These are phyloP conservation scores for Hypomontagnella monticulosa DNA, from an alignment of 495 filamentous ascomycete genomes.

Conservation along the genomic window DNA sequence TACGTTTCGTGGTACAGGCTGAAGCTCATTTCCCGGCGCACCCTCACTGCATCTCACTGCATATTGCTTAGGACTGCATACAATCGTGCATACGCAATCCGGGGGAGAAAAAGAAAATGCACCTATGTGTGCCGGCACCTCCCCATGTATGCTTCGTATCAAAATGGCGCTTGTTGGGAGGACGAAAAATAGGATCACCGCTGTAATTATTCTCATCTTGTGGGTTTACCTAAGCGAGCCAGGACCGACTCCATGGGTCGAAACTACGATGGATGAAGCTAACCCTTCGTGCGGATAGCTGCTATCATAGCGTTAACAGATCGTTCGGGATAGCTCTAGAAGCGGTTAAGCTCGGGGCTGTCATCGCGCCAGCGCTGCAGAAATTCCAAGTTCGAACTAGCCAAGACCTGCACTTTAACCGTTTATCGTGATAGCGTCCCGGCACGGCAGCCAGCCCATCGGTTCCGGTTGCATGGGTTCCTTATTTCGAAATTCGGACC, in stretches of 20 bases:
- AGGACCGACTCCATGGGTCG: slow-evolving; percentile 16
- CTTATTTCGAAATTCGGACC: slow-evolving; percentile 11
- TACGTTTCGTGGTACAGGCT: slow-evolving; percentile 25
- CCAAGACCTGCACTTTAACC: slow-evolving; percentile 29
- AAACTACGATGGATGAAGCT: slow-evolving; percentile 28
- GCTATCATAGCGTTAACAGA: slow-evolving; percentile 16
- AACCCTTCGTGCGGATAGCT: slow-evolving; percentile 30
- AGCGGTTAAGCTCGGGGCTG: slow-evolving; percentile 15
- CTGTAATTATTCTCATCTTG: slow-evolving; percentile 7
- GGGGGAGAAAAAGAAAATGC: slow-evolving; percentile 9
- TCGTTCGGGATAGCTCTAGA: slow-evolving; percentile 17
- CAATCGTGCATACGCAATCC: slow-evolving; percentile 1
- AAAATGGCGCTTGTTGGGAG: neutral
- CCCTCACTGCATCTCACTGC: neutral
- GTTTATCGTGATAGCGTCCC: slow-evolving; percentile 17
- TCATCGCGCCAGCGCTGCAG: slow-evolving; percentile 8
- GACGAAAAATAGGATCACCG: slow-evolving; percentile 6
- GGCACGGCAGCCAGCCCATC: slow-evolving; percentile 18
- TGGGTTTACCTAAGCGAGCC: slow-evolving; percentile 14
- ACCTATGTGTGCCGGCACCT: neutral
- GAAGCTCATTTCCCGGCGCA: neutral
- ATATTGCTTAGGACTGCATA: neutral
- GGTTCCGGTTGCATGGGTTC: slow-evolving; percentile 26
- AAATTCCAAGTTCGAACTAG: slow-evolving; percentile 8
- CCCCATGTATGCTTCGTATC: neutral